Evolutionary conservation across 202 grass and related monocot species (phyloP).

Genomic region (Alloteropsis angusta): DNA sequence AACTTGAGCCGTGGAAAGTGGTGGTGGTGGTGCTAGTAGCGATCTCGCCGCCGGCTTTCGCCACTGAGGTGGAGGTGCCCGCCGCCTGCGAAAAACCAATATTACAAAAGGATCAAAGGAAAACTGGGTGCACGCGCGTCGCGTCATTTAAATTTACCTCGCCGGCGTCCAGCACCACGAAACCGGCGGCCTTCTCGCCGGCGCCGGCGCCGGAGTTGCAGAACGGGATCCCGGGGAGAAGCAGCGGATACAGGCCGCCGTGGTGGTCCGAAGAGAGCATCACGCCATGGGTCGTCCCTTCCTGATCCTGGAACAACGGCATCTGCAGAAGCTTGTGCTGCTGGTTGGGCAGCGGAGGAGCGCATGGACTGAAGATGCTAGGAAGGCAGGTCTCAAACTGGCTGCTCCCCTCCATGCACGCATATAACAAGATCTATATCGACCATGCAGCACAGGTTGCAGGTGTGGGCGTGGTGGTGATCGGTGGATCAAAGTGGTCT

Average conservation of each 20-base stretch:
- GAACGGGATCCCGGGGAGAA: slow-evolving; percentile 41
- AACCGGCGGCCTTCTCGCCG: slow-evolving; percentile 11
- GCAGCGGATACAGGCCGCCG: slow-evolving; percentile 31
- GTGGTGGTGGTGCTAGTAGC: not conserved
- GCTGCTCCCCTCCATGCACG: slow-evolving; percentile 47
- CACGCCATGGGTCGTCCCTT: slow-evolving; percentile 25
- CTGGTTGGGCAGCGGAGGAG: slow-evolving; percentile 25
- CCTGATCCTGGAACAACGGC: slow-evolving; percentile 33
- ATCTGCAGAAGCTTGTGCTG: slow-evolving; percentile 38
- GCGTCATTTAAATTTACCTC: slow-evolving; percentile 16
- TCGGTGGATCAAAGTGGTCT: slow-evolving; percentile 4
- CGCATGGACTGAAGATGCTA: slow-evolving; percentile 33
- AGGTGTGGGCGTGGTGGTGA: not conserved
- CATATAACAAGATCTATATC: slow-evolving; percentile 11
- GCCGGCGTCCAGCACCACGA: not conserved
- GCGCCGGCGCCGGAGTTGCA: not conserved
- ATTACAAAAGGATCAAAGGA: not conserved
- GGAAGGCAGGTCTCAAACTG: slow-evolving; percentile 35
- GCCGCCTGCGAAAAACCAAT: slow-evolving; percentile 7
- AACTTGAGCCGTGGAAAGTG: slow-evolving; percentile 14
- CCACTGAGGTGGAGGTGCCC: slow-evolving; percentile 2
- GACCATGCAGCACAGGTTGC: slow-evolving; percentile 11
- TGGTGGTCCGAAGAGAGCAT: slow-evolving; percentile 27
- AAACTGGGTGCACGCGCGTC: not conserved
- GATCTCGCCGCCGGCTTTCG: slow-evolving; percentile 14